Base-by-base conservation (phyloP, 768 basidiomycete species). In the Hericium erinaceus region DNA sequence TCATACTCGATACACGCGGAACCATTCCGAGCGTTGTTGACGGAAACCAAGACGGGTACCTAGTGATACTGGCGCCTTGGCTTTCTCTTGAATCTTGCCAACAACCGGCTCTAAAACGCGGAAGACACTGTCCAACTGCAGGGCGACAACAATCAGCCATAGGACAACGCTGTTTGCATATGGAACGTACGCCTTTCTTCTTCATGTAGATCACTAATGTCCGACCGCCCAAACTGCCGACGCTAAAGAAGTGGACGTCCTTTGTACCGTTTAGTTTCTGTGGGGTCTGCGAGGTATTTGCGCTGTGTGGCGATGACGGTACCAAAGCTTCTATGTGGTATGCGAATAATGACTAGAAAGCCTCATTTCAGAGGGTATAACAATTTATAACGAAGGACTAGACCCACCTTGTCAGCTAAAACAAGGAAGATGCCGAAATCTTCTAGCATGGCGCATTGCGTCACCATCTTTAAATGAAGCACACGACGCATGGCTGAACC, bases 351-450 rank as follows among this genome's bases (percentile, higher is more conserved):
- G 87, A 86, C 86, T 92, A 61, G 7, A 10, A 33, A 7, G 7
- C 33, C 33, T 33, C 4, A 51, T 15, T 13, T 48, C 33, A 33
- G 20, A 52, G 26, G 51, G 46, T 33, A 39, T 12, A 52, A 57
- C 12, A 50, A 13, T n/a, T 26, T 15, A 24, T 22, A 39, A 24
- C 12, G 48, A 22, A 48, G n/a, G 39, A 6, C 26, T 61, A 44
- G 22, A 56, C 39, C 54, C 51, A 84, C 90, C 78, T 94, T 95
- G 71, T 97, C 93, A 8, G 94, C 92, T 11, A 98, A 75, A 4
- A 98, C 95, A 26, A 98, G 79, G 78, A 99, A 94, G 62, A 98
- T 93, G 15, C 93, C 91, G 69, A 97, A 98, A 61, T 95, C 91
- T 67, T 97, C 93, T 7, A 98, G 74, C 80, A 98, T 95, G 0